These are phyloP conservation scores for Arxiozyma slooffiae DNA, from an alignment of 1,139 yeast genomes.

Conservation along the genomic window DNA sequence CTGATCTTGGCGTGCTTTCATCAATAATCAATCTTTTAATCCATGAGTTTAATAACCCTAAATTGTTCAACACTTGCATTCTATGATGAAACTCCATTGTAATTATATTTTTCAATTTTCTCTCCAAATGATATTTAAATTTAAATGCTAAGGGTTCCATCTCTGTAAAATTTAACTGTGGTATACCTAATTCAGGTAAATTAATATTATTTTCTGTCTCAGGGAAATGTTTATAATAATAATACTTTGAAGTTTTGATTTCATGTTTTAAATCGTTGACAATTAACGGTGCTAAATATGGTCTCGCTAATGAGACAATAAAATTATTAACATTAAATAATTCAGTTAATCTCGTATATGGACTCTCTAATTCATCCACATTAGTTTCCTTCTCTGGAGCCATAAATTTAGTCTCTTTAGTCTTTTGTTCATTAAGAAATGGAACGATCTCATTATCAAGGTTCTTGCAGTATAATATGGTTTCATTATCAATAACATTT, in stretches of 20 bases:
- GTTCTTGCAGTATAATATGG: conserved; percentile 62
- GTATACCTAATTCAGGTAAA: conserved; percentile 20
- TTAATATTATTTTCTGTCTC: conserved; percentile 18
- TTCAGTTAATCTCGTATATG: conserved; percentile 82
- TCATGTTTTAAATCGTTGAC: conserved; percentile 71
- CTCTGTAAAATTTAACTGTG: conserved; percentile 28
- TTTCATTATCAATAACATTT: conserved; percentile 51
- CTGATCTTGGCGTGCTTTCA: conserved; percentile 70
- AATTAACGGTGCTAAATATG: conserved; percentile 82
- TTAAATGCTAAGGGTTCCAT: conserved; percentile 40
- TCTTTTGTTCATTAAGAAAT: conserved; percentile 21
- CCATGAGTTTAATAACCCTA: conserved; percentile 65
- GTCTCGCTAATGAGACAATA: conserved; percentile 80
- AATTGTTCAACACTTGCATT: conserved; percentile 63
- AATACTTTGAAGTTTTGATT: conserved; percentile 32
- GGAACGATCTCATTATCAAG: conserved; percentile 48
- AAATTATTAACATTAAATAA: conserved; percentile 90
- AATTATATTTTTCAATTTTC: conserved; percentile 32
- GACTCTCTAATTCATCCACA: conserved; percentile 41
- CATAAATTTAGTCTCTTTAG: conserved; percentile 26
- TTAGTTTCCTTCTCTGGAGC: conserved; percentile 37
- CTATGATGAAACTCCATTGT: conserved; percentile 75
- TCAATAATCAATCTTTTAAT: conserved; percentile 74
- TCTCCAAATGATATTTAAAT: conserved; percentile 35
- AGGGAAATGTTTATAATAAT: conserved; percentile 30